Base-by-base conservation (phyloP, 169 alveolate species). In the Cryptosporidium viatorum region DNA sequence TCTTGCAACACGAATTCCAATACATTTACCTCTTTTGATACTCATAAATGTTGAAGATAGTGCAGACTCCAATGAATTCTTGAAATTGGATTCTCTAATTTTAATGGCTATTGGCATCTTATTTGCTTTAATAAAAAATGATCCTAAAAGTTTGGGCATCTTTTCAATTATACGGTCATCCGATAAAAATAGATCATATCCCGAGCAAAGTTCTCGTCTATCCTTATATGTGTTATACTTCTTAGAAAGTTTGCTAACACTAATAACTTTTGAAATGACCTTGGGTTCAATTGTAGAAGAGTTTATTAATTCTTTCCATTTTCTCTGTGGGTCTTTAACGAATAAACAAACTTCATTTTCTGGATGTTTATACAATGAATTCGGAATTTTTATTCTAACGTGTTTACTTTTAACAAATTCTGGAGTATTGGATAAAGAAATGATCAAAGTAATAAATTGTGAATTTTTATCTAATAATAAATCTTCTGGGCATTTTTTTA, bases 281-380 rank as follows among this genome's bases (percentile, higher is more conserved):
- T 65, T 52, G 7, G 69, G 69, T 9, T 84, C 85, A 23, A 75
- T 37, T n/a, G 16, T 31, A 33, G 18, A 31, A 4, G 71, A 29
- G 7, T 86, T 70, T 0, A 91, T 55, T 10, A 92, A 18, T 33
- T 92, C 94, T 52, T 92, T 92, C 94, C 93, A 92, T 87, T 92
- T 92, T 23, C 93, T 58, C 71, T 92, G 94, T 10, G 94, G 94
- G 59, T 92, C 94, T 10, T 70, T 73, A 1, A 92, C 94, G 14
- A 92, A 70, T 68, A 92, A 58, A 51, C 94, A 92, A 50, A 60
- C 93, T 74, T 84, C 93, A 2, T 74, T 68, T 16, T 39, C 26
- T 1, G 71, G 80, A 23, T 71, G 39, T 14, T 39, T 80, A 31
- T 80, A 80, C 18, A 80, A 21, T 4, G 80, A 45, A 29, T 80